Conservation (phyloP, 108 stramenopile genomes). For the Nitzschia sp. region DNA sequence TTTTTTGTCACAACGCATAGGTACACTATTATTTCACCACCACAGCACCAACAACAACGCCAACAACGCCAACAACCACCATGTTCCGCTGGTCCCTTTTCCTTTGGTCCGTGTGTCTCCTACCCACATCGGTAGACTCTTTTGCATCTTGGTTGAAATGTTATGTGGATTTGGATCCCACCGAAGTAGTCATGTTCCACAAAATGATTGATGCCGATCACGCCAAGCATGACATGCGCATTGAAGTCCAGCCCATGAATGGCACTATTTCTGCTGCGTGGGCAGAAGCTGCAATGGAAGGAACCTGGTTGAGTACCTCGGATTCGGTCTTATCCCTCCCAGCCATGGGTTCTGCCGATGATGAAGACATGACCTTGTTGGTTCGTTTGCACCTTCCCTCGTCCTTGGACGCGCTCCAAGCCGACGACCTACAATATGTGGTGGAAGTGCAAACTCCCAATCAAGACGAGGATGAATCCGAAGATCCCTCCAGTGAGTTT, state of each 20-base stretch:
- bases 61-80: too few relatives aligned
- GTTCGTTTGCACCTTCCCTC: slow-evolving; percentile 36
- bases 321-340: not conserved
- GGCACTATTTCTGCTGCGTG: not conserved
- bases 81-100: not conserved
- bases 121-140: not conserved
- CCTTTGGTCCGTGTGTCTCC: not conserved
- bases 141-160: slow-evolving; percentile 55
- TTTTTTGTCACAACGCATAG: too few relatives aligned
- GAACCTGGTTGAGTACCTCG: not conserved
- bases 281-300: too few relatives aligned
- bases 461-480: not conserved
- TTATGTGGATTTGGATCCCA: slow-evolving; percentile 44
- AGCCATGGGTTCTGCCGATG: not conserved
- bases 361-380: not conserved
- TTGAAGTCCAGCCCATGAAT: slow-evolving; percentile 33
- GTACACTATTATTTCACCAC: too few relatives aligned
- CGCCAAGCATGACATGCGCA: slow-evolving; percentile 27
- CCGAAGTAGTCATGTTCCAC: slow-evolving; percentile 45
- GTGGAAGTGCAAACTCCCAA: slow-evolving; percentile 29
- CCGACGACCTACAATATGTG: slow-evolving; percentile 36
- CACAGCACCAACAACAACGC: too few relatives aligned
- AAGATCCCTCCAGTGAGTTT: slow-evolving; percentile 23
- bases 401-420: not conserved
- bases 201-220: slow-evolving; percentile 24